These are phyloP conservation scores for Malassezia arunalokei DNA, from an alignment of 1,284 basidiomycete genomes.

Conservation along the genomic window DNA sequence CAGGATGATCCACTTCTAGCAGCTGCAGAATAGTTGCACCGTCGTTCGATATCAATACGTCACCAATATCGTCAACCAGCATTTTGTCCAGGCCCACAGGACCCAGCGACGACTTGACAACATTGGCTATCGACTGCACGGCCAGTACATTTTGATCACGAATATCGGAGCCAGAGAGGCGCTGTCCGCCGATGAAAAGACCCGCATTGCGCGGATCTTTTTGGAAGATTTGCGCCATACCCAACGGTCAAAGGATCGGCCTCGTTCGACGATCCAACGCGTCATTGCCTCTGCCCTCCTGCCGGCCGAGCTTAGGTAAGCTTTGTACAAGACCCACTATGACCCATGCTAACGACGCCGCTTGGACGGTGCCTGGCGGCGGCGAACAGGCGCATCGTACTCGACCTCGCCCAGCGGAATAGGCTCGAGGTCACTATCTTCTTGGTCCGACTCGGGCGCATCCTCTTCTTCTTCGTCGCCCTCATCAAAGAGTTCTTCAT, in stretches of 20 bases:
- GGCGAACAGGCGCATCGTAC: slow-evolving; percentile 12
- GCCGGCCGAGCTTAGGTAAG: too few species aligned
- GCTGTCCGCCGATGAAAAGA: slow-evolving; percentile 75
- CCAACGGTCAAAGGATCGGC: too few species aligned
- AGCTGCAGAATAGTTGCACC: slow-evolving; percentile 93
- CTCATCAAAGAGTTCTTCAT: slow-evolving; percentile 21
- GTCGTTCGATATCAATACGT: slow-evolving; percentile 99
- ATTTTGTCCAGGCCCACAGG: slow-evolving; percentile 60
- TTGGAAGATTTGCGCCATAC: slow-evolving; percentile 44
- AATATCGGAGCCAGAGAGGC: slow-evolving; percentile 86
- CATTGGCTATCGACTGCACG: slow-evolving; percentile 90
- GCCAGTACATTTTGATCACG: slow-evolving; percentile 86
- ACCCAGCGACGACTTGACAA: slow-evolving; percentile 90
- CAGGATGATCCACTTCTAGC: slow-evolving; percentile 79
- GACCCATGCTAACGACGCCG: neutral
- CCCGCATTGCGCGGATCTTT: slow-evolving; percentile 44
- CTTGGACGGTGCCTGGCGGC: neutral
- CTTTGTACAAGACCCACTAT: too few species aligned
- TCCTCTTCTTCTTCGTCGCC: slow-evolving; percentile 16
- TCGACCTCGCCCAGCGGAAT: slow-evolving; percentile 25
- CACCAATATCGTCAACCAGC: slow-evolving; percentile 97
- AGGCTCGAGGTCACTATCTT: slow-evolving; percentile 29
- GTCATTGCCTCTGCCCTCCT: too few species aligned
- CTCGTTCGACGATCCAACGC: too few species aligned
- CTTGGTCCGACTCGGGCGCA: neutral